Percentiles rank a stretch among this genome's conserved stretches.
These are phyloP conservation scores for Theobroma grandiflorum DNA, from an alignment of 441 rosid genomes.

Conservation along the genomic window DNA sequence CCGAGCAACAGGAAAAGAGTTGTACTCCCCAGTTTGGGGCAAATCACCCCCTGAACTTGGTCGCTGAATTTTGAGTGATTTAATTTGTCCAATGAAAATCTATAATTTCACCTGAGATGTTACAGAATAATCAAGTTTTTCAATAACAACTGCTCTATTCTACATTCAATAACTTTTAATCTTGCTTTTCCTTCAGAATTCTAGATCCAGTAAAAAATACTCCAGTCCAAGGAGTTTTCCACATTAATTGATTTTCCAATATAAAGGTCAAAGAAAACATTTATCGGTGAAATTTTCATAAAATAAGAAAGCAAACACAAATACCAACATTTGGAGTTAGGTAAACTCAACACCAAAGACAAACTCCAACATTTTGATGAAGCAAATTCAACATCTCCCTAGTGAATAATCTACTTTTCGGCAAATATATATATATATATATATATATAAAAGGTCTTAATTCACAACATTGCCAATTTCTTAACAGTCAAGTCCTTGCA, in stretches of 20 bases:
- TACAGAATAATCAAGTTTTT: background rate
- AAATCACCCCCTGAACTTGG: constrained; percentile 73
- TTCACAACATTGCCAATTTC: background rate
- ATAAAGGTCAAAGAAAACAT: constrained; percentile 5
- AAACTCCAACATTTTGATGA: background rate
- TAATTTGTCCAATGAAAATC: constrained; percentile 35
- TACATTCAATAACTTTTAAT: background rate
- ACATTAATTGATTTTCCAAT: background rate
- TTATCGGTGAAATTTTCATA: background rate
- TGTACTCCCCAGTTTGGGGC: constrained; percentile 63
- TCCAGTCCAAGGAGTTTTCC: background rate
- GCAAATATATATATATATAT: too few species aligned
- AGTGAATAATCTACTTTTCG: background rate
- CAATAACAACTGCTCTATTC: background rate
- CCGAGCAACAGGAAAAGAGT: constrained; percentile 47
- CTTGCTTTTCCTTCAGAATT: constrained; percentile 3
- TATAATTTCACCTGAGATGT: constrained; percentile 28
- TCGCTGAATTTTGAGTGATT: constrained; percentile 60
- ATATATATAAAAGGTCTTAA: background rate
- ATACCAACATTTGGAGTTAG: background rate
- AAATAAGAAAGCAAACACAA: background rate
- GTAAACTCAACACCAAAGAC: background rate
- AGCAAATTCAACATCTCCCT: background rate
- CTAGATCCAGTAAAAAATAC: background rate
- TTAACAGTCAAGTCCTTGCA: background rate